phyloP scores from a whole-genome alignment of 2,329 filamentous ascomycete species.

The Hypoxylon sp. region DNA sequence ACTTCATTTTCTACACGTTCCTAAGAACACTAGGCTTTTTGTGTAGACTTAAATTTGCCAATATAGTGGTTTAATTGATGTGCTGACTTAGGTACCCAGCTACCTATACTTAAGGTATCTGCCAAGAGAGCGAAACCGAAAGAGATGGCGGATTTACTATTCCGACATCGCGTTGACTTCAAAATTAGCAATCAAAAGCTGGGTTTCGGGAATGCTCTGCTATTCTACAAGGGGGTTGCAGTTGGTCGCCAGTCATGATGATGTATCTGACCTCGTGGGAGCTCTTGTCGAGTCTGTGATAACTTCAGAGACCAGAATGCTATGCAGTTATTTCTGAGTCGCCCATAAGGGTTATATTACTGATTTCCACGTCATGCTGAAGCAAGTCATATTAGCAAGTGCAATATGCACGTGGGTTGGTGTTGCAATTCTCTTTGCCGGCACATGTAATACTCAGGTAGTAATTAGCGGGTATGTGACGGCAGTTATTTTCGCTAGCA shows the following conservation, averaged over 20 bases:
- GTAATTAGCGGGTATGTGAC: slow-evolving; percentile 8
- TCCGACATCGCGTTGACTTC: not conserved
- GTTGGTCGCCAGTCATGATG: not conserved
- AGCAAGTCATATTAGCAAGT: slow-evolving; percentile 5
- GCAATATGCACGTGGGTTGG: slow-evolving; percentile 26
- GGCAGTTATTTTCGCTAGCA: slow-evolving; percentile 11
- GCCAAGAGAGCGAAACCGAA: too few species aligned
- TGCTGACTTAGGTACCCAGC: too few species aligned
- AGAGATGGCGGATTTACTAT: not conserved
- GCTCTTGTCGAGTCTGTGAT: not conserved
- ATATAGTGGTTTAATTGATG: too few species aligned
- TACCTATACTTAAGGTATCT: too few species aligned
- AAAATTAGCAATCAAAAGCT: not conserved
- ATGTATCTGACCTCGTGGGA: not conserved
- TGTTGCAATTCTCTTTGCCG: slow-evolving; percentile 13
- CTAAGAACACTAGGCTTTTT: too few species aligned
- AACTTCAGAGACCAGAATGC: not conserved
- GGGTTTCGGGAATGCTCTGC: not conserved
- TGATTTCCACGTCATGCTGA: slow-evolving; percentile 7
- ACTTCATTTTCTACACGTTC: too few species aligned
- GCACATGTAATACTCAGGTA: not conserved
- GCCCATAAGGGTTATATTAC: not conserved
- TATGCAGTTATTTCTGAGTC: not conserved
- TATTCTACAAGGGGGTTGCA: not conserved
- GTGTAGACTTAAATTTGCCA: too few species aligned